A percentile compares a stretch with the other conserved stretches of the same genome.
Conservation (phyloP, 176 grass and related monocot genomes). For the bread wheat (Triticum aestivum) region DNA sequence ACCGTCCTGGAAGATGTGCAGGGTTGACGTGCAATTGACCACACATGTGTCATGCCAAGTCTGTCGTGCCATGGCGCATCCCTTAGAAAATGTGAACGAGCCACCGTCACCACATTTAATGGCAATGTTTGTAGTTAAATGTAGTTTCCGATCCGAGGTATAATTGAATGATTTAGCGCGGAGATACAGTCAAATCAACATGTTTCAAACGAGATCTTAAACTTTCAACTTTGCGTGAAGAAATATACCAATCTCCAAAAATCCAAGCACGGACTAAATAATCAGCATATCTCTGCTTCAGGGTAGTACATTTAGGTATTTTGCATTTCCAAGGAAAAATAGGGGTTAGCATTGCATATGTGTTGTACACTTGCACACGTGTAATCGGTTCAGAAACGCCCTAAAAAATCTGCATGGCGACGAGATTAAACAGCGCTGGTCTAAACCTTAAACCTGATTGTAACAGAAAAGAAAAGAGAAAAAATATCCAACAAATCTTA, state of each 20-base stretch:
- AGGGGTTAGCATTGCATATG: background rate
- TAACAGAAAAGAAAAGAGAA: background rate
- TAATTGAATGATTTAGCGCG: background rate
- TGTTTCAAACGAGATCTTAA: background rate
- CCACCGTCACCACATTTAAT: background rate
- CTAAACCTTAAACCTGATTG: no score
- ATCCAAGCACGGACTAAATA: background rate
- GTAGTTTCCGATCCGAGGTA: background rate
- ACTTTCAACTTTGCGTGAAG: no score
- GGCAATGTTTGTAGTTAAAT: background rate
- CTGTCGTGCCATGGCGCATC: background rate
- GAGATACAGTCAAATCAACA: background rate
- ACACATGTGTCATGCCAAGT: background rate
- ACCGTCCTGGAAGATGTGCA: background rate
- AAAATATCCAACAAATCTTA: background rate
- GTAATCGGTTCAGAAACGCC: no score
- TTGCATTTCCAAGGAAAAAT: background rate
- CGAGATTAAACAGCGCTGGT: no score
- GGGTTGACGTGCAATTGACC: background rate
- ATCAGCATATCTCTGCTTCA: background rate
- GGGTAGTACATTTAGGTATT: background rate
- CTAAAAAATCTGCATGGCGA: no score
- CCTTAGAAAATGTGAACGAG: background rate
- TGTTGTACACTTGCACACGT: no score
- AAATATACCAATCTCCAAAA: background rate